phyloP scores from a whole-genome alignment of 331 rosid species.

The Arachis monticola region DNA sequence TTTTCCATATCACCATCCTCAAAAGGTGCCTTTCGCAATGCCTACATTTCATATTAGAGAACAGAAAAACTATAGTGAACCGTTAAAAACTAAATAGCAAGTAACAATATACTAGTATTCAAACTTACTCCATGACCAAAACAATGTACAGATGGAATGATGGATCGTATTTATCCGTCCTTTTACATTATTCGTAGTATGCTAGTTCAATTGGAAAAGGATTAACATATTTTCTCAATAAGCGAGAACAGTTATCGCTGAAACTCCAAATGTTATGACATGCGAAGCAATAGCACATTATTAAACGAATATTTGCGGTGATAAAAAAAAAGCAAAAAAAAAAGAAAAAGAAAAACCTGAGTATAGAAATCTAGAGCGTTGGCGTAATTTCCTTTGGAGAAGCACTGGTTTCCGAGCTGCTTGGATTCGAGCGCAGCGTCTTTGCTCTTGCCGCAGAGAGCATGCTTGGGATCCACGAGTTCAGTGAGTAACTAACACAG shows the following conservation, averaged over 20 bases:
- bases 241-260: not conserved
- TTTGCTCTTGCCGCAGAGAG: constrained; percentile 74
- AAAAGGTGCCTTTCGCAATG: constrained; percentile 71
- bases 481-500: constrained; percentile 56
- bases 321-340: not conserved
- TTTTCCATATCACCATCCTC: constrained; percentile 56
- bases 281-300: too few species aligned
- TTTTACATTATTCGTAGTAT: not conserved
- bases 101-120: not conserved
- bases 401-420: constrained; percentile 68
- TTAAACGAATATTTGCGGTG: too few species aligned
- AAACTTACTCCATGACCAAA: not conserved
- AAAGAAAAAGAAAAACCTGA: constrained; percentile 33
- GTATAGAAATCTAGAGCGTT: constrained; percentile 68
- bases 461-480: constrained; percentile 59
- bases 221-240: not conserved
- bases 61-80: constrained; percentile 10
- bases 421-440: constrained; percentile 71
- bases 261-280: too few species aligned
- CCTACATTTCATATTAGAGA: constrained; percentile 52
- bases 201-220: not conserved
- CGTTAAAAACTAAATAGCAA: not conserved
- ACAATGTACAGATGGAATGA: not conserved
- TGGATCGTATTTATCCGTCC: not conserved
- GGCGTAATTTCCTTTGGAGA: constrained; percentile 54